Evolutionary conservation across 1,284 basidiomycete genomes (phyloP).

Genomic region (Fomitopsis palustris): DNA sequence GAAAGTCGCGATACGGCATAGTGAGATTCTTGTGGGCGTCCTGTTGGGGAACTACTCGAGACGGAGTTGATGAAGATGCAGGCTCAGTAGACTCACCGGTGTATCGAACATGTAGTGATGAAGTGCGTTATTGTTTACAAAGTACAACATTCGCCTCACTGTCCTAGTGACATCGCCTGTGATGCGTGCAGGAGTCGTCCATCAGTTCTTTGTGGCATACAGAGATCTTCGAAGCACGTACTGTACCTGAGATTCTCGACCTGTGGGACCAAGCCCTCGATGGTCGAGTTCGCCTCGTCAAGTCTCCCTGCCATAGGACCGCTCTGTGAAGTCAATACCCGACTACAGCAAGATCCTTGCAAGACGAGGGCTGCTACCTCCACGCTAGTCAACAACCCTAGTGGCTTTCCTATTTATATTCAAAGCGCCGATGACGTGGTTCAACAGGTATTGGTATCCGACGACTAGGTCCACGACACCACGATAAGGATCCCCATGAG

Average conservation of each 20-base stretch:
- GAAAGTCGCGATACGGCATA: neutral
- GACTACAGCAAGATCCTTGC: no score
- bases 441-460: no score
- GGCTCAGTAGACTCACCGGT: neutral
- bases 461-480: no score
- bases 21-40: neutral
- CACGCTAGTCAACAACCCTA: no score
- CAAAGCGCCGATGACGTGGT: no score
- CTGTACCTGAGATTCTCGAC: neutral
- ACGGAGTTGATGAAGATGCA: neutral
- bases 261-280: neutral
- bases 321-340: no score
- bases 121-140: neutral
- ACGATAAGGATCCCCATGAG: no score
- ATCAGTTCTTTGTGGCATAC: neutral
- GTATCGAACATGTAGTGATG: conserved; percentile 2
- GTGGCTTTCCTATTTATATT: no score
- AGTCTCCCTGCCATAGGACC: neutral
- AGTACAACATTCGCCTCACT: neutral
- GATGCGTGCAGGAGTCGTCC: no score
- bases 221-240: neutral
- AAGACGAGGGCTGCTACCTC: no score
- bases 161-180: neutral
- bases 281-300: neutral
- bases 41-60: neutral